These are phyloP conservation scores for Meyerozyma smithsonii DNA, from an alignment of 1,139 yeast species.

Conservation along the genomic window DNA sequence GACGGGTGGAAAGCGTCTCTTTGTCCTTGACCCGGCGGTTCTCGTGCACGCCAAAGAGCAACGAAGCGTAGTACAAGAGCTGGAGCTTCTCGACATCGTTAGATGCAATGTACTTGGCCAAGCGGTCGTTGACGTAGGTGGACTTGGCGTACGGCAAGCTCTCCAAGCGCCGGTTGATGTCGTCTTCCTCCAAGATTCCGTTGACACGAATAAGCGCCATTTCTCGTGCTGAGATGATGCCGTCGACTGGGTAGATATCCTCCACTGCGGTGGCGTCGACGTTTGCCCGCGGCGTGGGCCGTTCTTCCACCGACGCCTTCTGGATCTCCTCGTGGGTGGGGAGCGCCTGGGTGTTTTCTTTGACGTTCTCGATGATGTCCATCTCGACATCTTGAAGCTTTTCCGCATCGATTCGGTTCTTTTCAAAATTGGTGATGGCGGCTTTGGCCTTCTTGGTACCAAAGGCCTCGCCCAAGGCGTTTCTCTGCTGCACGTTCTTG, in stretches of 20 bases:
- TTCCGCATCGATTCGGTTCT: conserved; percentile 82
- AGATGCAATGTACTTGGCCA: conserved; percentile 37
- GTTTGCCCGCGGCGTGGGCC: conserved; percentile 82
- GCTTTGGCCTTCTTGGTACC: conserved; percentile 97
- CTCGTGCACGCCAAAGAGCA: conserved; percentile 73
- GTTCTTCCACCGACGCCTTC: conserved; percentile 50
- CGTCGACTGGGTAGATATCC: conserved; percentile 71
- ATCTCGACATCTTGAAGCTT: conserved; percentile 68
- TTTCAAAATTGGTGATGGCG: conserved; percentile 75
- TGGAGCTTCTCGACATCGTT: conserved; percentile 57
- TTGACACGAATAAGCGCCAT: conserved; percentile 61
- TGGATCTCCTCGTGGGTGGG: conserved; percentile 65
- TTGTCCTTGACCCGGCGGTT: conserved; percentile 64
- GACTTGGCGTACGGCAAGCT: conserved; percentile 61
- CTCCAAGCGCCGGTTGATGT: conserved; percentile 45
- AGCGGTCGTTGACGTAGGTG: conserved; percentile 46
- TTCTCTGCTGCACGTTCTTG: conserved; percentile 58
- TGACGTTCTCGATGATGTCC: conserved; percentile 80
- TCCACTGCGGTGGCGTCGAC: conserved; percentile 74
- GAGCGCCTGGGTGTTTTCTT: conserved; percentile 61
- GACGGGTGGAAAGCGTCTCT: conserved; percentile 53
- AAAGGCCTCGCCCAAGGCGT: conserved; percentile 87
- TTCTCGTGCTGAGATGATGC: conserved; percentile 67
- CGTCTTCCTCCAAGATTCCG: conserved; percentile 46
- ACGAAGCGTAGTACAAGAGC: conserved; percentile 70